Conservation (phyloP, 805 yeast genomes). For the Metschnikowia borealis region DNA sequence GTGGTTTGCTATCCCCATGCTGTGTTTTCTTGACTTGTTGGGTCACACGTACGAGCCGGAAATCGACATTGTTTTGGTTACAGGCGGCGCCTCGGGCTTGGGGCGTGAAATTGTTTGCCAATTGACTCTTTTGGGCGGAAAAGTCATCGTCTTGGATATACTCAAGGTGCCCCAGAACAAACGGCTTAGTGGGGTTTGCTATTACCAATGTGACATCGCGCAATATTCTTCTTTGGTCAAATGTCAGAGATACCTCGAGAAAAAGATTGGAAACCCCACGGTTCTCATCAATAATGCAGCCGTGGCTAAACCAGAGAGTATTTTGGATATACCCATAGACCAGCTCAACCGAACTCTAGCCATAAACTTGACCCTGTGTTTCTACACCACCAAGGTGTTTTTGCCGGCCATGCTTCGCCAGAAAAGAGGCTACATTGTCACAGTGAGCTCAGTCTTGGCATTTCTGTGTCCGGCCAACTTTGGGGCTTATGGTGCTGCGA, state of each 20-base stretch:
- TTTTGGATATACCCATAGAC: slow-evolving; percentile 49
- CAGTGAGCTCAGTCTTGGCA: slow-evolving; percentile 82
- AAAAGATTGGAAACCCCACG: slow-evolving; percentile 57
- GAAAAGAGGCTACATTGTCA: slow-evolving; percentile 71
- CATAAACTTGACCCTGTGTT: slow-evolving; percentile 68
- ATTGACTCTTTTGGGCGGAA: slow-evolving; percentile 43
- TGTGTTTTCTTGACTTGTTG: slow-evolving; percentile 22
- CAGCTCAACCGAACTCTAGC: slow-evolving; percentile 62
- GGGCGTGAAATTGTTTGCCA: slow-evolving; percentile 59
- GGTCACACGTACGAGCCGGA: slow-evolving; percentile 52
- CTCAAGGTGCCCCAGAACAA: slow-evolving; percentile 33
- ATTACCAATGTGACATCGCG: slow-evolving; percentile 70
- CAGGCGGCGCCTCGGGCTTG: slow-evolving; percentile 83
- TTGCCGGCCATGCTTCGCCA: slow-evolving; percentile 64
- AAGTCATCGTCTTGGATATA: slow-evolving; percentile 67
- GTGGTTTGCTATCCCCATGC: background rate
- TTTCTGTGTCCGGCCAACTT: slow-evolving; percentile 78
- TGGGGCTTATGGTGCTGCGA: slow-evolving; percentile 85
- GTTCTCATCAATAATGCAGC: slow-evolving; percentile 87
- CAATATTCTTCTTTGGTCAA: slow-evolving; percentile 41
- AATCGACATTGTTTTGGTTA: slow-evolving; percentile 63
- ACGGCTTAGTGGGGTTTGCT: slow-evolving; percentile 42
- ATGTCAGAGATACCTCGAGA: slow-evolving; percentile 37
- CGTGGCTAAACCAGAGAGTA: slow-evolving; percentile 53
- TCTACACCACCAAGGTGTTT: slow-evolving; percentile 64